Conservation (phyloP, 2,329 filamentous ascomycete genomes). For the Camptophora hylomeconis region DNA sequence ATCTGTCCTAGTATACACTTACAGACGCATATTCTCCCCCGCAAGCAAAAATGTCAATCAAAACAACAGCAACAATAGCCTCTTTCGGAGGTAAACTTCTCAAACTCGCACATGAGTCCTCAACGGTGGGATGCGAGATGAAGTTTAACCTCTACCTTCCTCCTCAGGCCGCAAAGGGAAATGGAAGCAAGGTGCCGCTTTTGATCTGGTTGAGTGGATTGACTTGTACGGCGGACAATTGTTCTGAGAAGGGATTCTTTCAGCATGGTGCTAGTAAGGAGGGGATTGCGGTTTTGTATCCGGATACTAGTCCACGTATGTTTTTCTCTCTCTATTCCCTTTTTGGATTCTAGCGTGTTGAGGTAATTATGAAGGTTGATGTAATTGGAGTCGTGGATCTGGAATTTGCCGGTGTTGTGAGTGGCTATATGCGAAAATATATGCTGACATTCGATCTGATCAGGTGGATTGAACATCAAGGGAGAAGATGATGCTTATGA, state of each 20-base stretch:
- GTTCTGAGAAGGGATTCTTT: constrained; percentile 73
- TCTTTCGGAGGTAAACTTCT: constrained; percentile 89
- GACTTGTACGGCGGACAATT: constrained; percentile 82
- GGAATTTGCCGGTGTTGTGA: background rate
- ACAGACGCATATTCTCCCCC: too few species aligned
- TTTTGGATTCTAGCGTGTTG: too few species aligned
- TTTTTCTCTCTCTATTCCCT: constrained; percentile 9
- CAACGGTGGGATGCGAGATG: constrained; percentile 75
- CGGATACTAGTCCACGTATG: constrained; percentile 81
- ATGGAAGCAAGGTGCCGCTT: constrained; percentile 58
- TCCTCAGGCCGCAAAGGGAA: constrained; percentile 44
- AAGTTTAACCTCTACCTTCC: constrained; percentile 85
- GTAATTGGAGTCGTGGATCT: too few species aligned
- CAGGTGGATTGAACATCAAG: constrained; percentile 61
- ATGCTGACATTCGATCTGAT: constrained; percentile 2
- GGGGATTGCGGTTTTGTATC: constrained; percentile 86
- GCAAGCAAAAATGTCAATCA: constrained; percentile 61
- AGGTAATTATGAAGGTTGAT: too few species aligned
- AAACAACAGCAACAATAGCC: constrained; percentile 76
- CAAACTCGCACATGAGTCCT: constrained; percentile 79
- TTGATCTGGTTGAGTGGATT: constrained; percentile 89
- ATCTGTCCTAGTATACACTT: constrained; percentile 1
- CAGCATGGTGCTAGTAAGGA: constrained; percentile 66
- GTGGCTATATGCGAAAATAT: too few species aligned
- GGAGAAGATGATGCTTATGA: constrained; percentile 84